Evolutionary conservation across 495 filamentous ascomycete species (phyloP), one percentile per base, ranked within the genome.

Genomic region (Penicillium desertorum): DNA sequence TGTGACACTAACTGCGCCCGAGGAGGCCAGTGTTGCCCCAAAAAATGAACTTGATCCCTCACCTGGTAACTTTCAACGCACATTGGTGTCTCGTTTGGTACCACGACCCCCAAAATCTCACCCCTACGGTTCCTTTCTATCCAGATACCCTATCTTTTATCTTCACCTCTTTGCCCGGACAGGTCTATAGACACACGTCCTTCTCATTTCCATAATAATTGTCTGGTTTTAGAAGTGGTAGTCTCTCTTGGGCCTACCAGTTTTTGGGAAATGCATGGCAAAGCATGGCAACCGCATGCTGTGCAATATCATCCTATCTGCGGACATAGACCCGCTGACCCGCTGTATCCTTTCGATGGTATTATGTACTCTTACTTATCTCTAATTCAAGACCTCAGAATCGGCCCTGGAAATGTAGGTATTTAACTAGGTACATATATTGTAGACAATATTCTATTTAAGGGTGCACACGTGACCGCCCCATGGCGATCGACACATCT

Each of bases 1-100:
- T 97, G 93, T 51, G 88, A 90, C 7, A 90, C 95, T 57, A 83
- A 90, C 54, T 98, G 92, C 63, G 81, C 78, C 16, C 81, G 77
- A 0, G 83, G 81, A 51, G 85, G 76, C 53, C 77, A 90, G 51
- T 98, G 93, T 72, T 98, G 91, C 62, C 74, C 79, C 25, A 75
- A 70, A 54, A 71, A 73, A 37, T 63, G 68, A n/a, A 57, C 68
- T 25, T 71, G 46, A 65, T 51, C 32, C 14, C 17, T 22, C 39
- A 53, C 25, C 27, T 36, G 23, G 14, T 57, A 22, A 17, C 34
- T 47, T n/a, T 27, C 32, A 23, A 60, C 34, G 17, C 8, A 43
- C 46, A 44, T 37, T 32, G 36, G 49, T 48, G 37, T 52, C 43
- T 46, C 54, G 45, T 50, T 45, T 17, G 27, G 43, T 62, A 39